Base-by-base conservation (phyloP, 768 basidiomycete genomes). In the Boletus speciosus region DNA sequence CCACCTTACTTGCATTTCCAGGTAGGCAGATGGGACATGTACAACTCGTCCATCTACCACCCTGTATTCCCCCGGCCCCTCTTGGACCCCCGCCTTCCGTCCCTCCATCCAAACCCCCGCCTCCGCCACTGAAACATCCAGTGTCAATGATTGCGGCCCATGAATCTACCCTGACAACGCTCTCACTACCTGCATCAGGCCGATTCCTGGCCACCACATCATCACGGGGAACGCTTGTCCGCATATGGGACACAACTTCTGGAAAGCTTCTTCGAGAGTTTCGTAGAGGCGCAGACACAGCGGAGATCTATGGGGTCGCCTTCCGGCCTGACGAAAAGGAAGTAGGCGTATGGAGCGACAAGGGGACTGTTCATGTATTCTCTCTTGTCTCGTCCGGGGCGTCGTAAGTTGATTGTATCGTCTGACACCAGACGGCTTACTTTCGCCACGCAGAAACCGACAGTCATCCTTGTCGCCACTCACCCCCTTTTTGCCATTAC, bases 281-380 rank as follows among this genome's bases (percentile, higher is more conserved):
- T 29, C 76, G 93, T 52, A 79, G 93, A 66, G 93, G 93, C 9
- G 81, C 88, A 16, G 94, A 97, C 70, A 86, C 90, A 63, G 93
- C 93, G 29, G 86, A 89, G 63, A 94, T 96, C 41, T 95, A 93
- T 69, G 91, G 91, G 3, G 88, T 94, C 19, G 86, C 88, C 12
- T 93, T 95, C 70, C 80, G 93, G 36, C 85, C 84, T 5, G 92
- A 93, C 61, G 94, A 95, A 63, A 81, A 79, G 53, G 90, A 93
- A 60, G 74, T 96, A 0, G 91, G 90, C 63, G 93, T 91, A 10
- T 93, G 92, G 88, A 94, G 92, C 65, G 93, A 97, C 70, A 97
- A 97, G 71, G 93, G 93, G 35, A 97, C 93, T 0, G 84, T 97
- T 7, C 93, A 97, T 66, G 77, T 94, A 40, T 96, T 95, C 70